phyloP scores from a whole-genome alignment of 495 filamentous ascomycete species.

The Penicillium desertorum region DNA sequence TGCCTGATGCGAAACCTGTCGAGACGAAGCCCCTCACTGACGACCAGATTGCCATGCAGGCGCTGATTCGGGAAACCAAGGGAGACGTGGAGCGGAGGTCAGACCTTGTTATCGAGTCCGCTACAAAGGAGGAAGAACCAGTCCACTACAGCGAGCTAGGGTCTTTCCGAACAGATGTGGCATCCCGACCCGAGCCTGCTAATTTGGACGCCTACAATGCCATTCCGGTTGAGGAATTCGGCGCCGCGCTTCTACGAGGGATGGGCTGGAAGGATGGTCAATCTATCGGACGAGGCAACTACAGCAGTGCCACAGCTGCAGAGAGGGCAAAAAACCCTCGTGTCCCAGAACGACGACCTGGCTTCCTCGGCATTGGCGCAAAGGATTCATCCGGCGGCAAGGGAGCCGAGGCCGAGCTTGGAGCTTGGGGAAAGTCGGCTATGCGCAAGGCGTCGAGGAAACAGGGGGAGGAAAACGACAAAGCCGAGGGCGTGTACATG shows the following conservation, averaged over 20 bases:
- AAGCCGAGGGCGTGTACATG: constrained; percentile 59
- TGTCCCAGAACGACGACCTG: constrained; percentile 65
- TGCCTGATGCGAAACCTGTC: constrained; percentile 30
- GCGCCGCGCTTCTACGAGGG: constrained; percentile 78
- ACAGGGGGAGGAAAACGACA: constrained; percentile 38
- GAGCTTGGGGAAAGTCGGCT: constrained; percentile 69
- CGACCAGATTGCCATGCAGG: constrained; percentile 78
- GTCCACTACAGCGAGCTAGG: constrained; percentile 59
- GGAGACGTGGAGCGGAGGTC: constrained; percentile 51
- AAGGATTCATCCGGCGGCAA: constrained; percentile 57
- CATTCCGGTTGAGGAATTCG: constrained; percentile 92
- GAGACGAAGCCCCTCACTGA: constrained; percentile 48
- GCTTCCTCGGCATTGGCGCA: constrained; percentile 82
- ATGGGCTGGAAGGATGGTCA: constrained; percentile 96
- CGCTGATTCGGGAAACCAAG: constrained; percentile 62
- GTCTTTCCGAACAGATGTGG: constrained; percentile 65
- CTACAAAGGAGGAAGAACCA: constrained; percentile 21
- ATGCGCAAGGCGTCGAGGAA: constrained; percentile 57
- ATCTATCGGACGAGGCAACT: constrained; percentile 58
- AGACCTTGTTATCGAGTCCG: constrained; percentile 59
- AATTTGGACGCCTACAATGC: constrained; percentile 81
- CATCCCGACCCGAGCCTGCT: constrained; percentile 70
- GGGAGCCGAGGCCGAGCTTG: constrained; percentile 72
- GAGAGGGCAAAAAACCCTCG: constrained; percentile 40
- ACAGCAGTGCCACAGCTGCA: constrained; percentile 29